A percentile compares a stretch with the other conserved stretches of the same genome.
Conservation (phyloP, 73 alveolate genomes). For the Paramecium sonneborni region DNA sequence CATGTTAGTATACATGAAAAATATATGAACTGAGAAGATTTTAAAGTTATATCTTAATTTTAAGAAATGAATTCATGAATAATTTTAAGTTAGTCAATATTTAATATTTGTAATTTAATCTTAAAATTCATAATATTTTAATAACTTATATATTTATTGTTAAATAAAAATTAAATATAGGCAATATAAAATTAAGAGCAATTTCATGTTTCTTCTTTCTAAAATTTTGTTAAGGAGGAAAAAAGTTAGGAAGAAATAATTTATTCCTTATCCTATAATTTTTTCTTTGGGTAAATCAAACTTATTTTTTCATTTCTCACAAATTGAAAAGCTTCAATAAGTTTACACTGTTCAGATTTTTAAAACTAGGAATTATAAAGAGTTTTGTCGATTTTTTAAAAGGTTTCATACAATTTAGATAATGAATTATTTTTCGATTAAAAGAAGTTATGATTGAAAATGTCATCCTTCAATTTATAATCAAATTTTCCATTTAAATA, state of each 20-base stretch:
- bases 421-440: not conserved
- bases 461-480: not conserved
- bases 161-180: too few relatives aligned
- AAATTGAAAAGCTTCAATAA: not conserved
- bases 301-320: not conserved
- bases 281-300: not conserved
- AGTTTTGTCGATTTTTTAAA: not conserved
- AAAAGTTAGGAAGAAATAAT: not conserved
- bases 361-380: not conserved
- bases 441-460: not conserved
- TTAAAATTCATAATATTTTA: too few relatives aligned
- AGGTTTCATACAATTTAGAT: not conserved
- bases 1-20: too few relatives aligned
- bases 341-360: not conserved
- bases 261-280: not conserved
- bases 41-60: too few relatives aligned
- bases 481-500: conserved; percentile 12
- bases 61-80: too few relatives aligned
- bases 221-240: not conserved
- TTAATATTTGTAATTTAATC: too few relatives aligned
- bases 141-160: too few relatives aligned
- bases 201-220: not conserved
- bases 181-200: too few relatives aligned
- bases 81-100: too few relatives aligned
- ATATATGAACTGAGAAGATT: too few relatives aligned